These are phyloP conservation scores for Cercospora sp. DNA, from an alignment of 2,329 filamentous ascomycete genomes.

Conservation along the genomic window DNA sequence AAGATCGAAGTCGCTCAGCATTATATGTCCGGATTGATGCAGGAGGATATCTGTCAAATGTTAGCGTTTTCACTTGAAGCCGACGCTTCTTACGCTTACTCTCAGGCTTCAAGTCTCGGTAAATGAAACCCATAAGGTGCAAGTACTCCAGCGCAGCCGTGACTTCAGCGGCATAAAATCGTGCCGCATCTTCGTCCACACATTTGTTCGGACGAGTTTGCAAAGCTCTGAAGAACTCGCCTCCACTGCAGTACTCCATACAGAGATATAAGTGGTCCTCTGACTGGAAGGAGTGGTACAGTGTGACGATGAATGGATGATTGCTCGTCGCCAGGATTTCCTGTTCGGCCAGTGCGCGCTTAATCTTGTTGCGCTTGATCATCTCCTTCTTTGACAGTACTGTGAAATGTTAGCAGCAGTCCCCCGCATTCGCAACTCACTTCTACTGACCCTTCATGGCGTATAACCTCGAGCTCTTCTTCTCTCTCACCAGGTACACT, in stretches of 20 bases:
- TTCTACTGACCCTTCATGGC: constrained; percentile 86
- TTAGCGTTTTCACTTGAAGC: neutral
- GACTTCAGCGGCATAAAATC: constrained; percentile 96
- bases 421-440: neutral
- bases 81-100: constrained; percentile 58
- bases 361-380: constrained; percentile 99
- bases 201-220: constrained; percentile 97
- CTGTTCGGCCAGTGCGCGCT: constrained; percentile 93
- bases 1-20: constrained; percentile 98
- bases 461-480: constrained; percentile 93
- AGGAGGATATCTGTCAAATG: constrained; percentile 76
- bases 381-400: constrained; percentile 99
- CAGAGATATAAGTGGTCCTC: constrained; percentile 98
- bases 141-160: constrained; percentile 95
- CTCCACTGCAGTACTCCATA: constrained; percentile 99
- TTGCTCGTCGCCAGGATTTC: constrained; percentile 98
- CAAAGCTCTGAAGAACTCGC: constrained; percentile 95
- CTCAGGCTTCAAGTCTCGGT: constrained; percentile 95
- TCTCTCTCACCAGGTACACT: constrained; percentile 94
- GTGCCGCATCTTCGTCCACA: constrained; percentile 92
- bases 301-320: constrained; percentile 96
- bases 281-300: constrained; percentile 99
- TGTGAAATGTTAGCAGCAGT: constrained; percentile 43
- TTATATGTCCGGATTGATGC: constrained; percentile 99
- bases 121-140: constrained; percentile 99